Base-by-base conservation (phyloP, 2,329 filamentous ascomycete species). In the Cladosporium austrohemisphaericum region DNA sequence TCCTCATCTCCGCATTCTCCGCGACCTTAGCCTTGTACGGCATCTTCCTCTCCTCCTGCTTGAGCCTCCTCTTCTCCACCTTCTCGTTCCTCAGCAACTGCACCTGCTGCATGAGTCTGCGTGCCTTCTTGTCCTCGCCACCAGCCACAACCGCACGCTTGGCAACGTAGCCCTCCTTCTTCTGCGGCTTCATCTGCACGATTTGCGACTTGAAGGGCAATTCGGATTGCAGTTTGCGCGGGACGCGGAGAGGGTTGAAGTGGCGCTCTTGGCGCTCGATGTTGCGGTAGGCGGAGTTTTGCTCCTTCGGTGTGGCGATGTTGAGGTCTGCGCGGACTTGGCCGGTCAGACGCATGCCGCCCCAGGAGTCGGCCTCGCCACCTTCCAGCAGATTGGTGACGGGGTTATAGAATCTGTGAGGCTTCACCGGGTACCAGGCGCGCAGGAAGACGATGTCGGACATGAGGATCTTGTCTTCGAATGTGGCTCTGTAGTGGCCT, bases 391-490 rank as follows among this genome's bases (percentile, higher is more conserved):
- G 80, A 70, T 98, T 95, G 52, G 89, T 93, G 48, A 94, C 91
- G 1, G 90, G 88, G 70, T 97, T 96, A 76, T 96, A 96, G 79
- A 95, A 98, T 51, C 91, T 85, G 69, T 90, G 90, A 1, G 93
- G 93, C 64, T 90, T 90, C 69, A 98, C 84, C 8, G 93, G 89
- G 70, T 94, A 97, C 94, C 94, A 98, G 2, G 93, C 92, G 41
- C 93, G 82, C 31, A 98, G 73, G 76, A 98, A 97, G 54, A 97
- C 87, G 58, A 98, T 94, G 67, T 98, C 93, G 68, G 84, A 89
- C 80, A 95, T 90, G 44, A 98, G 78, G 54, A 98, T 88, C 75
- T 97, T 98, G 78, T 98, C 93, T 70, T 98, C 93, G 60, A 98
- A 98, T 0, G 93, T 97, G 19, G 93, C 93, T 62, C 94, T 84